phyloP scores from a whole-genome alignment of 2,329 filamentous ascomycete genomes.

The Colletotrichum sublineola region DNA sequence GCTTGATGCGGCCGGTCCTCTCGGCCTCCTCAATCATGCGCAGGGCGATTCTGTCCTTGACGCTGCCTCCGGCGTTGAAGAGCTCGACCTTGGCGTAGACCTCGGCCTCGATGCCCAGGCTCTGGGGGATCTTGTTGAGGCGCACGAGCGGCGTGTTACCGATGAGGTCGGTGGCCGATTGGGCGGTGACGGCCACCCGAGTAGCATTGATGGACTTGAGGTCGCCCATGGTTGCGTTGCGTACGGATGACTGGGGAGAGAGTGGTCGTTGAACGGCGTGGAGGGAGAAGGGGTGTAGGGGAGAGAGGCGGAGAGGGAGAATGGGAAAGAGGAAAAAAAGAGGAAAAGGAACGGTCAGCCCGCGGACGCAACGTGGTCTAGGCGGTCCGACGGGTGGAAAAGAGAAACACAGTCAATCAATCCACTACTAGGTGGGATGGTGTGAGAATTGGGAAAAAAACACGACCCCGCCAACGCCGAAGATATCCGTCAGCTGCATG shows the following conservation, averaged over 20 bases:
- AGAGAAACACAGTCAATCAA: constrained; percentile 41
- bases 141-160: constrained; percentile 96
- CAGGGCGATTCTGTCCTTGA: constrained; percentile 95
- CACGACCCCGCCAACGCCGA: constrained; percentile 42
- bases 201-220: constrained; percentile 38
- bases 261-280: not conserved
- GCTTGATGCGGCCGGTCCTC: constrained; percentile 91
- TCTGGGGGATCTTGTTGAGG: constrained; percentile 92
- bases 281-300: too few species aligned
- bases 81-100: constrained; percentile 94
- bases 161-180: constrained; percentile 87
- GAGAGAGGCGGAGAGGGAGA: not conserved
- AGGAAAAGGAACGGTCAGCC: not conserved
- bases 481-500: constrained; percentile 19
- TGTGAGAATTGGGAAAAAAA: constrained; percentile 28
- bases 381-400: constrained; percentile 7
- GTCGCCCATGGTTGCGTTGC: constrained; percentile 42
- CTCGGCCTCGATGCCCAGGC: constrained; percentile 87
- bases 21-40: constrained; percentile 99
- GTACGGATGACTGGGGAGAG: not conserved
- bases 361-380: constrained; percentile 8
- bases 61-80: constrained; percentile 93
- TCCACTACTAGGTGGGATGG: constrained; percentile 33
- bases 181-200: constrained; percentile 53
- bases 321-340: not conserved